A percentile compares a stretch with the other conserved stretches of the same genome.
Evolutionary conservation across 108 stramenopile genomes (phyloP).

Genomic region (Fragilariopsis cylindrus): DNA sequence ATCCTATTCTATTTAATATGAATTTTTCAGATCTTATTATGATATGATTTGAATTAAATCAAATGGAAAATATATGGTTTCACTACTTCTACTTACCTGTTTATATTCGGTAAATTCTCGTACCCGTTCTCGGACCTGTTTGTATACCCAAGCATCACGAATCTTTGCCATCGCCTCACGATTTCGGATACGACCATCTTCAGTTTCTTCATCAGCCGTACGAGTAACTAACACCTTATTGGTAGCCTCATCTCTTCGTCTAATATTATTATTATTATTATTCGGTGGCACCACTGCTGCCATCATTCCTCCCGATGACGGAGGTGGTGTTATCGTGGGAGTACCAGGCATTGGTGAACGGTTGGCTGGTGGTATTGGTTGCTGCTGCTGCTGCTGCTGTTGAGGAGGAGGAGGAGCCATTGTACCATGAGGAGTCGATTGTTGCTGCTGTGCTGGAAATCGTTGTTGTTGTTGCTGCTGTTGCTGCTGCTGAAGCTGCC

Average conservation of each 20-base stretch:
- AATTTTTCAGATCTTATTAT: background rate
- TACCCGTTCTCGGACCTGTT: slow-evolving; percentile 78
- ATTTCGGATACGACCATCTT: slow-evolving; percentile 84
- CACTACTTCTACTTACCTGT: slow-evolving; percentile 35
- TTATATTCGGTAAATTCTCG: slow-evolving; percentile 86
- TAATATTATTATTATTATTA: slow-evolving; percentile 9
- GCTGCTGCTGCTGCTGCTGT: background rate
- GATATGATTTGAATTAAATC: too few species aligned
- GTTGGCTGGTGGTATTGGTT: background rate
- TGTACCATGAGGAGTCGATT: background rate
- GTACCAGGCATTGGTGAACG: background rate
- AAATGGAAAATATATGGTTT: background rate
- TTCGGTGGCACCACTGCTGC: background rate
- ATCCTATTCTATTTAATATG: background rate
- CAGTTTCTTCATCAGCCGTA: slow-evolving; percentile 81
- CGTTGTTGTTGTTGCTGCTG: slow-evolving; percentile 5
- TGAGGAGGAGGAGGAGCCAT: background rate
- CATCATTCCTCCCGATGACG: slow-evolving; percentile 10
- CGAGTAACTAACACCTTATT: slow-evolving; percentile 42
- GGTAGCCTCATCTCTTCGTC: slow-evolving; percentile 22
- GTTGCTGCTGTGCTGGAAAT: background rate
- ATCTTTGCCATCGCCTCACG: slow-evolving; percentile 82
- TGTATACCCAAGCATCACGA: slow-evolving; percentile 92
- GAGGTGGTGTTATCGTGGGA: slow-evolving; percentile 10
- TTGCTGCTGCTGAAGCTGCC: slow-evolving; percentile 9